Evolutionary conservation across 2,329 filamentous ascomycete species (phyloP).

Genomic region (Aspergillus sp.): DNA sequence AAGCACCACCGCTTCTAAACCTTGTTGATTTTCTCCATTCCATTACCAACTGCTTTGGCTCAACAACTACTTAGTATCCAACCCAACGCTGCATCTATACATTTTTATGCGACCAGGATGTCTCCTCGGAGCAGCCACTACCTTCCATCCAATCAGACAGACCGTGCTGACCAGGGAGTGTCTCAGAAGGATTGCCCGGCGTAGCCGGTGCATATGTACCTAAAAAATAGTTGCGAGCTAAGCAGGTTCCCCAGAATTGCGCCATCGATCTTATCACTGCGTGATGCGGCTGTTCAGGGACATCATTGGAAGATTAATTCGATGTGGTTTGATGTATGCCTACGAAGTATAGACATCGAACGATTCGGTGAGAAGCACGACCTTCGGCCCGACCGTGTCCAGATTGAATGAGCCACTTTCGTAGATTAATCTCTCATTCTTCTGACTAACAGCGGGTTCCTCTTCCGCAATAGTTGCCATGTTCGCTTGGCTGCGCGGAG

Average conservation of each 20-base stretch:
- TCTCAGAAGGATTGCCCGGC: neutral
- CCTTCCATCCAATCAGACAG: neutral
- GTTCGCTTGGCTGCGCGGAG: neutral
- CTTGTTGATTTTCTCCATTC: neutral
- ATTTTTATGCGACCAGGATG: neutral
- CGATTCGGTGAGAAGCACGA: neutral
- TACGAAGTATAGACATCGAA: neutral
- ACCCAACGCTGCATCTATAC: neutral
- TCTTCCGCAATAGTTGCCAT: neutral
- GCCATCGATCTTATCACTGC: slow-evolving; percentile 33
- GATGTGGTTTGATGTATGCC: neutral
- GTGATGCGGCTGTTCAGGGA: neutral
- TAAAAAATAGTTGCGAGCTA: slow-evolving; percentile 2
- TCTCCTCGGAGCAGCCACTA: neutral
- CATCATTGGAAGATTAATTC: neutral
- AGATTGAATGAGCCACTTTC: neutral
- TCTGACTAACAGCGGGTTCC: slow-evolving; percentile 1
- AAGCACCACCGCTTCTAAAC: neutral
- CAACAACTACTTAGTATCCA: neutral
- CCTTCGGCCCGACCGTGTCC: neutral
- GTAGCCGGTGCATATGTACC: neutral
- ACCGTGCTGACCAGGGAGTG: neutral
- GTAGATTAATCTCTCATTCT: slow-evolving; percentile 2
- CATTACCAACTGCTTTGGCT: neutral
- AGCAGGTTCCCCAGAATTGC: slow-evolving; percentile 28